Evolutionary conservation across 2,329 filamentous ascomycete genomes (phyloP).

Genomic region (Cladosporium cucumerinum): DNA sequence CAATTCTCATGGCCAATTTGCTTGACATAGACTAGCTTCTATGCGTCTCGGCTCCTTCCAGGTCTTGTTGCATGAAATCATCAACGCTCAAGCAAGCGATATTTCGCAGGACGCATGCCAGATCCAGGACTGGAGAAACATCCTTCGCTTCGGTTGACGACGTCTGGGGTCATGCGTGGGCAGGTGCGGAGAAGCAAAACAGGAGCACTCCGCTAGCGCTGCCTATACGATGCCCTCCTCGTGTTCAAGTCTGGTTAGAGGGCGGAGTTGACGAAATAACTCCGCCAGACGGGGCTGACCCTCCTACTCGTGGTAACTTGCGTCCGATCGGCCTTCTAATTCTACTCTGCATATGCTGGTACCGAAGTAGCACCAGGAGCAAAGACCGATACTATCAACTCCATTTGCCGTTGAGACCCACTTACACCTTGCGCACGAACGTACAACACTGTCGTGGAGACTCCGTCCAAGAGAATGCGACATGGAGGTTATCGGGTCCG

Average conservation of each 20-base stretch:
- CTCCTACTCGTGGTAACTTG: background rate
- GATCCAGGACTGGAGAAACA: background rate
- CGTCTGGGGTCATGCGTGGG: background rate
- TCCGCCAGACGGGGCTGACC: background rate
- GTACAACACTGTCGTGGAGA: background rate
- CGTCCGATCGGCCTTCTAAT: background rate
- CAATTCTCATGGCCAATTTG: background rate
- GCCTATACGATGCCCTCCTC: background rate
- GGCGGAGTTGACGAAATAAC: background rate
- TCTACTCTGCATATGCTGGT: background rate
- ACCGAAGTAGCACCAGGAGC: background rate
- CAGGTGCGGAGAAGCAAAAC: background rate
- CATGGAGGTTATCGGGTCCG: background rate
- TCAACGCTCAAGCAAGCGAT: background rate
- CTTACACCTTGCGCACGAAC: background rate
- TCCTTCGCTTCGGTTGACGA: background rate
- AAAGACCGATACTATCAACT: background rate
- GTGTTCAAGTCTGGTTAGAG: background rate
- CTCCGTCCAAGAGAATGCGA: background rate
- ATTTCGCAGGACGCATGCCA: background rate
- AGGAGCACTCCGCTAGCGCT: slow-evolving; percentile 10
- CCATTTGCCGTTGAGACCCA: background rate
- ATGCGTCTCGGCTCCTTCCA: background rate
- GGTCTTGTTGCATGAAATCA: background rate
- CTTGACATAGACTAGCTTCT: background rate